A percentile compares a stretch with the other conserved stretches of the same genome.
These are phyloP conservation scores for Diaporthe sp. DNA, from an alignment of 2,329 filamentous ascomycete species.

Conservation along the genomic window DNA sequence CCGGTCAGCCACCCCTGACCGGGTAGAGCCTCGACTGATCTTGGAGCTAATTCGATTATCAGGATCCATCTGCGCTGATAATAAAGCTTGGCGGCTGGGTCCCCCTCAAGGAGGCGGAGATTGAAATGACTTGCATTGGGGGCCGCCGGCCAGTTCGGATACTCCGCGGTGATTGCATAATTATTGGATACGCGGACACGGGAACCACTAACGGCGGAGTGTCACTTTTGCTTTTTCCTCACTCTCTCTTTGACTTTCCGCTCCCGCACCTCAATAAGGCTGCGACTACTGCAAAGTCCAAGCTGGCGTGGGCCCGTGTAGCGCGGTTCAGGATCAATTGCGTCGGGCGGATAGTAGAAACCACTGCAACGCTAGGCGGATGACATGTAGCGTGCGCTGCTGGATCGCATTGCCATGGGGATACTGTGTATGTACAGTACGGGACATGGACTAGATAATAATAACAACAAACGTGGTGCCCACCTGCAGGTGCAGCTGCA, in stretches of 20 bases:
- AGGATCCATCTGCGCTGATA: constrained; percentile 32
- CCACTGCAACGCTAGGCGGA: constrained; percentile 12
- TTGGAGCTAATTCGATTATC: constrained; percentile 39
- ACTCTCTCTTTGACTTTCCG: background rate
- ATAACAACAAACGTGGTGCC: background rate
- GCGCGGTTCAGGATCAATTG: constrained; percentile 23
- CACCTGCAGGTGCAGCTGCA: constrained; percentile 12
- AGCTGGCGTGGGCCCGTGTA: background rate
- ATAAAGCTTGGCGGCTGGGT: constrained; percentile 28
- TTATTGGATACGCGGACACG: constrained; percentile 19
- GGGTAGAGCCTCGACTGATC: constrained; percentile 38
- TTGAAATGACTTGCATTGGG: constrained; percentile 33
- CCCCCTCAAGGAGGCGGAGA: constrained; percentile 31
- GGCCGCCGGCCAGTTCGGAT: constrained; percentile 19
- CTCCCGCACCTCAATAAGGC: background rate
- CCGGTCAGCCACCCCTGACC: constrained; percentile 35
- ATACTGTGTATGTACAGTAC: background rate
- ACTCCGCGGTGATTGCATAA: constrained; percentile 29
- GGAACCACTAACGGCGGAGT: background rate
- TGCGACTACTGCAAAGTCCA: constrained; percentile 9
- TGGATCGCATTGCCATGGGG: background rate
- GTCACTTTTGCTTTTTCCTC: constrained; percentile 16
- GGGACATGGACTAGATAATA: background rate
- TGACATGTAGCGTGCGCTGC: constrained; percentile 9
- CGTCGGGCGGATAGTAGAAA: constrained; percentile 14